Evolutionary conservation across 495 filamentous ascomycete species (phyloP), one percentile per base, ranked within the genome.

Genomic region (Tirmania nivea): DNA sequence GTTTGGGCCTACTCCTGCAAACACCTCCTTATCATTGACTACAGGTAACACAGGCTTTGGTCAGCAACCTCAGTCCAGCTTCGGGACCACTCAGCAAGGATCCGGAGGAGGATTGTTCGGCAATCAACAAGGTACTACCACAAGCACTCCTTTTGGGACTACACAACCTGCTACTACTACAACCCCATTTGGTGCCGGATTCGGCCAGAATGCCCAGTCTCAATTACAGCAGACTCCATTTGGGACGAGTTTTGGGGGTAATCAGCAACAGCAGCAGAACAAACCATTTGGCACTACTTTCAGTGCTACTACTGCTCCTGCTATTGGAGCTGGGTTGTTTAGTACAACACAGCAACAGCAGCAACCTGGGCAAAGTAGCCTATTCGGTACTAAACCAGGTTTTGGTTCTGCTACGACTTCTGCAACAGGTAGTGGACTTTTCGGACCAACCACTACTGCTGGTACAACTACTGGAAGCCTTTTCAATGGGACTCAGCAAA

Each of bases 391-490:
- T 14, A 42, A 35, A 52, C 36, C 51, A 2, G 39, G 54, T 34
- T 58, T 50, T 0, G 52, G 49, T 35, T 55, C 69, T 35, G 64
- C 67, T 0, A 34, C 66, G 9, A 68, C 61, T 47, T 60, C 67
- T 1, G 64, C 61, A 12, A 62, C 66, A 21, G 68, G 70, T 14
- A 63, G 62, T 21, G 70, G 73, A 21, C 58, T 78, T 34, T 78
- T 77, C 54, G 77, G 73, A 53, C 60, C 49, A 52, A 52, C 54
- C 60, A 68, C 62, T 19, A 68, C 71, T 35, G 53, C 63, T 21
- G 50, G 57, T 36, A 66, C 66, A 31, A 56, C 70, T 19, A 71
- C 73, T 17, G 73, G 68, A 36, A 75, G 79, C 14, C 69, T 86
- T 10, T 86, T 89, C 60, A 78, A 77, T 16, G 61, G 49, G 34